These are phyloP conservation scores for Phytophthora palmivora DNA, from an alignment of 352 stramenopile species.

Conservation along the genomic window DNA sequence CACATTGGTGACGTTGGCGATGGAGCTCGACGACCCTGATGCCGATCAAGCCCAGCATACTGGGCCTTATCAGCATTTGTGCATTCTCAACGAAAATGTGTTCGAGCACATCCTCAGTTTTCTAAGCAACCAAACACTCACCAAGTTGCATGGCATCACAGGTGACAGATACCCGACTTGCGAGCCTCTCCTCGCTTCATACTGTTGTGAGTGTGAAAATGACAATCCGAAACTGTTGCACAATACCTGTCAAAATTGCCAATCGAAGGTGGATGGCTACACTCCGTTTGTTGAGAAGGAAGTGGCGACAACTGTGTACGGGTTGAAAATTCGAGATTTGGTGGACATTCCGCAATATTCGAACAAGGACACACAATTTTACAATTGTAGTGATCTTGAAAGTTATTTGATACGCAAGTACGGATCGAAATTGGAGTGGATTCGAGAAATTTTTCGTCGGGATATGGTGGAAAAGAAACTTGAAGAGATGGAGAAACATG, in stretches of 20 bases:
- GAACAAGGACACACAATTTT: background rate
- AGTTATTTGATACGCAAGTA: conserved; percentile 12
- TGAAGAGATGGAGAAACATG: conserved; percentile 6
- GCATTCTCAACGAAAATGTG: conserved; percentile 16
- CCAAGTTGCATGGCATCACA: conserved; percentile 11
- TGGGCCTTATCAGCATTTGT: conserved; percentile 8
- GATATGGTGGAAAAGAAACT: background rate
- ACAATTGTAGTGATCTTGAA: conserved; percentile 16
- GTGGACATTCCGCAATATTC: background rate
- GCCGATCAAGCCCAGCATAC: background rate
- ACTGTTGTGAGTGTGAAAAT: conserved; percentile 17
- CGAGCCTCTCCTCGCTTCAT: conserved; percentile 4
- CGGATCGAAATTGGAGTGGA: conserved; percentile 15
- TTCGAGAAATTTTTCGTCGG: conserved; percentile 14
- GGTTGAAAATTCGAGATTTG: conserved; percentile 15
- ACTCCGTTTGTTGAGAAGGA: background rate
- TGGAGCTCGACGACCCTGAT: background rate
- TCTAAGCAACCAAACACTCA: conserved; percentile 18
- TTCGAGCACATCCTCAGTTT: conserved; percentile 27
- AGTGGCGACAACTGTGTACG: conserved; percentile 12
- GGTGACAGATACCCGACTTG: conserved; percentile 12
- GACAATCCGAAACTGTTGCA: conserved; percentile 14
- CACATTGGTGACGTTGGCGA: too few species aligned
- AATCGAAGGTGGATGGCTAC: conserved; percentile 6
- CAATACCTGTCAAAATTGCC: conserved; percentile 4